Percentiles rank a stretch among this genome's conserved stretches.
Conservation (phyloP, 176 grass and related monocot genomes). For the Oryza australiensis region DNA sequence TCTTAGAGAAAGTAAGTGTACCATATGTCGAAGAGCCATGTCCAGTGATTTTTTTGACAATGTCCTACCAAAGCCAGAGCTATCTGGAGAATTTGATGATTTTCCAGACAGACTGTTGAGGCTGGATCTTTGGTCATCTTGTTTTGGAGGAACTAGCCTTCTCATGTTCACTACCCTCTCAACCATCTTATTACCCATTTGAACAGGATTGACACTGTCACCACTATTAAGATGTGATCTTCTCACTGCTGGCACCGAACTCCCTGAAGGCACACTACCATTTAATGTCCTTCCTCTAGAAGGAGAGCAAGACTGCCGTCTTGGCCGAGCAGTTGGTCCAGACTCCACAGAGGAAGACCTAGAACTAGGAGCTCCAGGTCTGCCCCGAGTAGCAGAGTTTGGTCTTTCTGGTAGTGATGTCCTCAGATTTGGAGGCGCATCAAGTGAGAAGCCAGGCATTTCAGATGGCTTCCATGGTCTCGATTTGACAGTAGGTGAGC, state of each 20-base stretch:
- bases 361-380: conserved; percentile 82
- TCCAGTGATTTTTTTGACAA: conserved; percentile 96
- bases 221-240: conserved; percentile 62
- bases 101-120: conserved; percentile 60
- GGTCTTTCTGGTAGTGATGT: conserved; percentile 87
- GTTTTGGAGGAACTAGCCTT: conserved; percentile 85
- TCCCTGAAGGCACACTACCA: conserved; percentile 53
- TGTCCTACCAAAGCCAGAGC: conserved; percentile 77
- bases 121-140: conserved; percentile 63
- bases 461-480: conserved; percentile 88
- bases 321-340: conserved; percentile 63
- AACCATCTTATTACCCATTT: conserved; percentile 94
- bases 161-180: conserved; percentile 95
- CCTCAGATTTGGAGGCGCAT: conserved; percentile 75
- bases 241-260: conserved; percentile 69
- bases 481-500: conserved; percentile 84
- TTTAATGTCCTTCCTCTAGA: conserved; percentile 77
- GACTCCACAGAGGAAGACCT: conserved; percentile 90
- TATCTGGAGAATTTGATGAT: conserved; percentile 79
- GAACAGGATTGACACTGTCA: conserved; percentile 70
- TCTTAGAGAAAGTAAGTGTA: conserved; percentile 37
- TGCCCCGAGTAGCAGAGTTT: conserved; percentile 77
- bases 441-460: conserved; percentile 85
- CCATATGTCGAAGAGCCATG: conserved; percentile 98
- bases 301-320: conserved; percentile 90